These are phyloP conservation scores for Aspergillus sclerotialis DNA, from an alignment of 2,329 filamentous ascomycete genomes.

Conservation along the genomic window DNA sequence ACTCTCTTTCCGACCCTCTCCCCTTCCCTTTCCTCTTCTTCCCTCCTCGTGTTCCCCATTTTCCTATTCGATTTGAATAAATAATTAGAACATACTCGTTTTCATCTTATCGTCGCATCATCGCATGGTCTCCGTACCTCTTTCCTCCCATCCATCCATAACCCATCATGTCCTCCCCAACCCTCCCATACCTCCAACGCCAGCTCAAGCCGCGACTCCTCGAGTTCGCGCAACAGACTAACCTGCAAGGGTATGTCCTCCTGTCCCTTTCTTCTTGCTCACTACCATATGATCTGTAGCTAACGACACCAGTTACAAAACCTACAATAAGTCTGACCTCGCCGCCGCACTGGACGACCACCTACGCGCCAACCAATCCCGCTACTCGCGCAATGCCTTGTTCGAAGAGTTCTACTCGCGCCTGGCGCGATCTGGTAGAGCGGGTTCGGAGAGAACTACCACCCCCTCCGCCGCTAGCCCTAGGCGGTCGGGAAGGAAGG, in stretches of 20 bases:
- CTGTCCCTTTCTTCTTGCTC: conserved; percentile 2
- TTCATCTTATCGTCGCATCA: conserved; percentile 11
- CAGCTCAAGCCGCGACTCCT: conserved; percentile 77
- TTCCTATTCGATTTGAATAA: not conserved
- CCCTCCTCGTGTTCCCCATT: not conserved
- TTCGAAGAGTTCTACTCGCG: conserved; percentile 70
- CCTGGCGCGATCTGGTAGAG: conserved; percentile 13
- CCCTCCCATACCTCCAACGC: conserved; percentile 66
- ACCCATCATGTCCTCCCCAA: conserved; percentile 55
- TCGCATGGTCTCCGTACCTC: conserved; percentile 47
- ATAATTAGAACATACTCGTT: conserved; percentile 5
- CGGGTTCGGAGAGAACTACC: not conserved
- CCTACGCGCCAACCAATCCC: conserved; percentile 61
- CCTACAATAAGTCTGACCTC: conserved; percentile 71
- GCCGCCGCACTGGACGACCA: conserved; percentile 67
- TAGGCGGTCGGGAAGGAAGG: too few species aligned
- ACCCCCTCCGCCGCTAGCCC: too few species aligned
- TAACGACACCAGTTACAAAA: conserved; percentile 51
- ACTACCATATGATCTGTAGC: not conserved
- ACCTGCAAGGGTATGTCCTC: conserved; percentile 62
- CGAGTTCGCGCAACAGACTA: conserved; percentile 64
- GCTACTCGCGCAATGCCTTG: conserved; percentile 55
- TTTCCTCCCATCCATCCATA: conserved; percentile 7
- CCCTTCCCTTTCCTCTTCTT: not conserved
- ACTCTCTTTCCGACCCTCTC: not conserved